phyloP scores from a whole-genome alignment of 352 stramenopile genomes.

The Thalassiosira exigua region DNA sequence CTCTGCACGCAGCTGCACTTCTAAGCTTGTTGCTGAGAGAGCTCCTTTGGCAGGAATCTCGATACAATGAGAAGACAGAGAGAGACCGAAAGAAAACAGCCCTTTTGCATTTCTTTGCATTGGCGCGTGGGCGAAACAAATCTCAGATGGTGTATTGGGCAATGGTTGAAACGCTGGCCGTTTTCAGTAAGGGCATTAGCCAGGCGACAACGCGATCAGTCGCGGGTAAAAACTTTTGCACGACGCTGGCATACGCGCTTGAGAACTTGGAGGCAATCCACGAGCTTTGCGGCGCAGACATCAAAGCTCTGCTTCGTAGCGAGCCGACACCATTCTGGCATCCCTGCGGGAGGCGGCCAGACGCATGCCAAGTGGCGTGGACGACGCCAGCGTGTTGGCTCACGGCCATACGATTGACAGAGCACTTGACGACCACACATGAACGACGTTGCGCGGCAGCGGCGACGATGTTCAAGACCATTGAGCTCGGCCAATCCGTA shows the following conservation, averaged over 20 bases:
- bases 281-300: neutral
- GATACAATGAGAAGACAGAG: neutral
- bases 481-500: no score
- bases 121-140: constrained; percentile 7
- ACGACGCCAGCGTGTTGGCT: no score
- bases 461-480: no score
- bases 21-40: neutral
- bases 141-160: constrained; percentile 7
- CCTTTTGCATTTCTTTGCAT: constrained; percentile 15
- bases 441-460: no score
- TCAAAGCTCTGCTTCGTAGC: constrained; percentile 3
- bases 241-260: neutral
- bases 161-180: constrained; percentile 18
- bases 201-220: constrained; percentile 2
- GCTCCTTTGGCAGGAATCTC: neutral
- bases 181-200: constrained; percentile 19
- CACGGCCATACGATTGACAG: no score
- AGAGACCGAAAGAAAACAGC: neutral
- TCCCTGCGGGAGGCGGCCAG: no score
- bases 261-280: neutral
- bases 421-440: no score
- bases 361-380: no score
- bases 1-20: neutral
- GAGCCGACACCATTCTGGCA: no score
- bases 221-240: constrained; percentile 9